Conservation (phyloP, 73 alveolate genomes). For the Blepharisma stoltei region DNA sequence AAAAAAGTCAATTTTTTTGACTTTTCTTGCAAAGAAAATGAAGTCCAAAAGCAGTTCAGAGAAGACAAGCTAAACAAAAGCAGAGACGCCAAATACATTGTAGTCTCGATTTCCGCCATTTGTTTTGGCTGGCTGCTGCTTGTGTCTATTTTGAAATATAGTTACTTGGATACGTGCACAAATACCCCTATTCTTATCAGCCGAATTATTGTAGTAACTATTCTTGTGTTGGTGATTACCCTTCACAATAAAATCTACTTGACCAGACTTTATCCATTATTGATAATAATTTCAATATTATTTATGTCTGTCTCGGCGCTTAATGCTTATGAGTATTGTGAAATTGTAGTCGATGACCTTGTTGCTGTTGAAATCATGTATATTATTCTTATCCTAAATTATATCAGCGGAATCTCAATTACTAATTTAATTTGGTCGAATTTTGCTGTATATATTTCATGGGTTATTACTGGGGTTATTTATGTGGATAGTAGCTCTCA, state of each 20-base stretch:
- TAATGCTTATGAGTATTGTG: background rate
- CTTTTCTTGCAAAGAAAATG: background rate
- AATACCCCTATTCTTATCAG: background rate
- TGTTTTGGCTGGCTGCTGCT: background rate
- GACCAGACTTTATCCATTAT: background rate
- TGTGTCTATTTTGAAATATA: background rate
- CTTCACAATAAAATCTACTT: background rate
- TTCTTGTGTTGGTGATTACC: background rate
- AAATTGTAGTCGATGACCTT: background rate
- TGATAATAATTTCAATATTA: too few species aligned
- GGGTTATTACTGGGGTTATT: background rate
- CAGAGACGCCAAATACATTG: background rate
- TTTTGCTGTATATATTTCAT: background rate
- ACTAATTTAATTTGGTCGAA: background rate
- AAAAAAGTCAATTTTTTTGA: background rate
- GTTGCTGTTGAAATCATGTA: constrained; percentile 1
- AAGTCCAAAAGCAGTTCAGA: background rate
- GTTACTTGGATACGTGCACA: background rate
- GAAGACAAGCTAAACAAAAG: background rate
- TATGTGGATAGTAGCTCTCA: background rate
- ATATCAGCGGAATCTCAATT: background rate
- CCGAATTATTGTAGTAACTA: background rate
- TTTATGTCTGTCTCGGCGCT: too few species aligned
- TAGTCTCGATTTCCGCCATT: too few species aligned
- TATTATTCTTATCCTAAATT: background rate